Conservation (phyloP, 106 monocot genomes). For the Allium sativum region DNA sequence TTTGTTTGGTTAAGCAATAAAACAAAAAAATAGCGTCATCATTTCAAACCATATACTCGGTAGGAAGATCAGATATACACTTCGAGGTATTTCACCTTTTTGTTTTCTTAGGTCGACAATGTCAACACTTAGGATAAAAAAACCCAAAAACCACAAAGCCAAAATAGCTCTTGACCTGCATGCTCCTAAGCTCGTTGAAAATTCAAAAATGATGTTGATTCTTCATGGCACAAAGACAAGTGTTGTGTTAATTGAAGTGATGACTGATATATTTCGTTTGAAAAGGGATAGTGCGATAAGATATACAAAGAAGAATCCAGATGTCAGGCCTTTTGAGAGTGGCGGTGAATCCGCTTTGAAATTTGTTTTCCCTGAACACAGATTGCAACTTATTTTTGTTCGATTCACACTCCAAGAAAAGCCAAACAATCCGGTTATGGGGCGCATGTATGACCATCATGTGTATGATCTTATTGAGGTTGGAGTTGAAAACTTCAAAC, state of each 20-base stretch:
- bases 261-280: slow-evolving; percentile 64
- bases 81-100: too few relatives aligned
- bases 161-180: slow-evolving; percentile 57
- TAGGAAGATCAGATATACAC: too few relatives aligned
- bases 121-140: slow-evolving; percentile 50
- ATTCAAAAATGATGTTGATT: slow-evolving; percentile 70
- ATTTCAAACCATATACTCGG: too few relatives aligned
- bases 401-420: slow-evolving; percentile 89
- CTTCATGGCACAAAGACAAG: slow-evolving; percentile 86
- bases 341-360: slow-evolving; percentile 71
- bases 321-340: slow-evolving; percentile 75
- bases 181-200: slow-evolving; percentile 82
- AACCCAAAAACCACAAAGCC: slow-evolving; percentile 46
- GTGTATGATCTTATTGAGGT: slow-evolving; percentile 94
- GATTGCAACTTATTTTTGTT: too few relatives aligned
- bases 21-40: too few relatives aligned
- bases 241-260: slow-evolving; percentile 39
- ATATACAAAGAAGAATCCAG: slow-evolving; percentile 63
- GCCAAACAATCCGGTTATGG: slow-evolving; percentile 82
- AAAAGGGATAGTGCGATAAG: slow-evolving; percentile 55
- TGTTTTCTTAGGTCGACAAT: background rate
- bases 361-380: slow-evolving; percentile 77
- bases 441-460: slow-evolving; percentile 86
- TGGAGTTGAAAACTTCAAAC: slow-evolving; percentile 78
- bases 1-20: too few relatives aligned